Conservation (phyloP, 129 eudicot genomes). For the Deinandra increscens region DNA sequence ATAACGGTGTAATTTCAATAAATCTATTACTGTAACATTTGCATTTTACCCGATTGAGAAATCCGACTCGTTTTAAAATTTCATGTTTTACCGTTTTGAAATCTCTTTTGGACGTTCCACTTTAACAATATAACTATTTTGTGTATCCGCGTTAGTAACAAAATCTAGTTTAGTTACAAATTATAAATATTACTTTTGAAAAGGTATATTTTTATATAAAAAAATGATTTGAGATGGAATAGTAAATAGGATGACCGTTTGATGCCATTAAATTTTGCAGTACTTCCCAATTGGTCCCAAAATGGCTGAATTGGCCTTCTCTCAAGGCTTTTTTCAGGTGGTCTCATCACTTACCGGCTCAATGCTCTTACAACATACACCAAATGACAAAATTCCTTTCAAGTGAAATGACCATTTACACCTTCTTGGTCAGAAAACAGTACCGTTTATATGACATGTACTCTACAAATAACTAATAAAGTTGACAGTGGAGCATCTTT, state of each 20-base stretch:
- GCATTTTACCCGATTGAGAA: too few species aligned
- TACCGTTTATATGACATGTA: background rate
- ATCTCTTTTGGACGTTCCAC: too few species aligned
- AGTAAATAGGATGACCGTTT: background rate
- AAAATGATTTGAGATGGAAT: background rate
- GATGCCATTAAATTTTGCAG: background rate
- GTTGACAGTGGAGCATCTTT: background rate
- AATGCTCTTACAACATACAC: background rate
- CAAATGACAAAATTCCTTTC: background rate
- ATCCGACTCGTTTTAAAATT: too few species aligned
- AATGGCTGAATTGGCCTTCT: background rate
- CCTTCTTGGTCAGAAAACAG: conserved; percentile 7
- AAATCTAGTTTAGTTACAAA: too few species aligned
- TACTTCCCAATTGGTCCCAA: conserved; percentile 1
- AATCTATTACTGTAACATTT: too few species aligned
- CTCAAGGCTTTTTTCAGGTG: conserved; percentile 11
- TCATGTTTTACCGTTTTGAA: too few species aligned
- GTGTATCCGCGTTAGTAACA: too few species aligned
- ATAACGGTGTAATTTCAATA: too few species aligned
- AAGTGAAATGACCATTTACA: background rate
- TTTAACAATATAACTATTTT: too few species aligned
- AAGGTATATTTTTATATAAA: too few species aligned
- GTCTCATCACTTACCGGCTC: background rate
- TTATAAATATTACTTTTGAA: too few species aligned
- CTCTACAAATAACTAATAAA: conserved; percentile 4